phyloP scores from a whole-genome alignment of 2,329 filamentous ascomycete species.

The Calonectria naviculata region DNA sequence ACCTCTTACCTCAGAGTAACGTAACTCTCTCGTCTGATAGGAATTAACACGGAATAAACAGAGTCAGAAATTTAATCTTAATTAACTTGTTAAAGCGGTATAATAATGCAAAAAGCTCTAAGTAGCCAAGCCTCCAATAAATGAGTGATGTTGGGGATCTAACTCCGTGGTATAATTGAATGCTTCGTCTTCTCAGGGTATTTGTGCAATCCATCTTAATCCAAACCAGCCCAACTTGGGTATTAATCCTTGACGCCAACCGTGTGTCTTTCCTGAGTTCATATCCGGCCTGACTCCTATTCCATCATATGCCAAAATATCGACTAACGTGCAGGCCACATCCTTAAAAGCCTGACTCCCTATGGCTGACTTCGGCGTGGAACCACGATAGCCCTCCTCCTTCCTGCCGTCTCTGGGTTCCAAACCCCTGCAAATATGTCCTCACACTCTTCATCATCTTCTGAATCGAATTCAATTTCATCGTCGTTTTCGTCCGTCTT shows the following conservation, averaged over 20 bases:
- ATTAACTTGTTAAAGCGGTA: neutral
- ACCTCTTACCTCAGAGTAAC: neutral
- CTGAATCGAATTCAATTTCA: conserved; percentile 68
- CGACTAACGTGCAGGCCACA: neutral
- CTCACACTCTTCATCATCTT: conserved; percentile 75
- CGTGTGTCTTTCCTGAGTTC: conserved; percentile 16
- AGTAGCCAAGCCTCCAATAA: neutral
- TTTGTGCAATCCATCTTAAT: conserved; percentile 24
- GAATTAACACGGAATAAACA: neutral
- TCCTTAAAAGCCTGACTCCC: conserved; percentile 4
- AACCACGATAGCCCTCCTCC: conserved; percentile 55
- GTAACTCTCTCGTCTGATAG: neutral
- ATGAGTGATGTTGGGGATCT: conserved; percentile 15
- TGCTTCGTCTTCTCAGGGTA: conserved; percentile 29
- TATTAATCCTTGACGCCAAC: conserved; percentile 35
- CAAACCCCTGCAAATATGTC: conserved; percentile 72
- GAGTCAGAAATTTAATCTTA: neutral
- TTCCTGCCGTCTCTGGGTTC: conserved; percentile 64
- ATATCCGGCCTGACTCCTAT: neutral
- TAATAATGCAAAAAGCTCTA: conserved; percentile 15
- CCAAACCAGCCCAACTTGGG: conserved; percentile 6
- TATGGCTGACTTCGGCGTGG: conserved; percentile 38
- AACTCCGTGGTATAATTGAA: conserved; percentile 9
- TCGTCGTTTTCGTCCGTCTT: conserved; percentile 24
- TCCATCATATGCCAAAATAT: neutral